Evolutionary conservation across 148 eudicot species (phyloP), one percentile per base, ranked within the genome.

Genomic region (Cornus suecica): DNA sequence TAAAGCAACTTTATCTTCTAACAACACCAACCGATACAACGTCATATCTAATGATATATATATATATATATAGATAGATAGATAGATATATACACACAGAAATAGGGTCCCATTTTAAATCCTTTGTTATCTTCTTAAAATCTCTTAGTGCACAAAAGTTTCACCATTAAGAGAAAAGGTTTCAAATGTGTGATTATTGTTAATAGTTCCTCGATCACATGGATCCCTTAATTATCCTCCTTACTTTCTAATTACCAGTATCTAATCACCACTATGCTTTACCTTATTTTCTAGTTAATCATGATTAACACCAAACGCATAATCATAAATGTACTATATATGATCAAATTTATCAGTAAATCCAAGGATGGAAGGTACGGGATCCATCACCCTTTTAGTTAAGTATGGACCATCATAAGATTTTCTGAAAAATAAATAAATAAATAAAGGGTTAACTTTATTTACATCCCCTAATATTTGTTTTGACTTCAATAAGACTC

Each of bases 1-100:
- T 67, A 81, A 81, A 81, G 84, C 77, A 73, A 71, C 76, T 68
- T 78, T 75, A 37, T 66, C 48, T 74, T 42, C 68, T 31, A 26
- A 58, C 61, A 67, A 60, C 65, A 74, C 66, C 78, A 75, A 77
- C 75, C 76, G 82, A 78, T 84, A 81, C 29, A 80, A 74, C 68
- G 74, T 71, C 80, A 67, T 69, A 80, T 76, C 65, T 60, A 76
- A 81, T 81, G 77, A 76, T 76, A 34, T 11, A 30, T 22, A 81
- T 42, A 77, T 41, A 4, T 41, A 41, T 41, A 4, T 41, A 41
- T 41, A 4, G 4, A 41, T 41, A 4, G 4, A 41, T 41, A 41
- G 4, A 41, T 41, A 41, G 4, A 41, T 41, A 41, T 41, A 41
- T 41, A 41, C 9, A 41, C 9, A 41, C 9, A 41, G 4, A 11